These are phyloP conservation scores for Trichocladium uniseriatum DNA, from an alignment of 495 filamentous ascomycete species.

Conservation along the genomic window DNA sequence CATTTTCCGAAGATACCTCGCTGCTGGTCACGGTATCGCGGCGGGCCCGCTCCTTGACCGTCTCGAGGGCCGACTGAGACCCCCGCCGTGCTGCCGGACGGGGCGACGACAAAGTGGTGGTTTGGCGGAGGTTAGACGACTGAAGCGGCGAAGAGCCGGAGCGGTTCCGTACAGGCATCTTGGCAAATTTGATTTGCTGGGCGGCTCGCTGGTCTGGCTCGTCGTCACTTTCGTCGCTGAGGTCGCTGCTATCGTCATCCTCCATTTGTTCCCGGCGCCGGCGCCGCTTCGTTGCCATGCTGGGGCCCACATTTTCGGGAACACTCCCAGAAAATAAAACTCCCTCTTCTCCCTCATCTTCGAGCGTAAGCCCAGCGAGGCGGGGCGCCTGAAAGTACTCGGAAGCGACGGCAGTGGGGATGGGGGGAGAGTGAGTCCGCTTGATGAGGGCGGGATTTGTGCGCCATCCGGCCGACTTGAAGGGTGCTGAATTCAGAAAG, in stretches of 20 bases:
- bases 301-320: constrained; percentile 64
- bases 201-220: constrained; percentile 58
- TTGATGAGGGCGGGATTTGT: constrained; percentile 68
- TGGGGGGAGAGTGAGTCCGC: constrained; percentile 90
- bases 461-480: constrained; percentile 90
- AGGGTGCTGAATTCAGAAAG: constrained; percentile 87
- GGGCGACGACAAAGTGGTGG: constrained; percentile 28
- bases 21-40: constrained; percentile 86
- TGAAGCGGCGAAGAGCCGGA: constrained; percentile 82
- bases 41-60: constrained; percentile 62
- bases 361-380: constrained; percentile 45
- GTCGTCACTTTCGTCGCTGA: constrained; percentile 94
- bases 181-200: constrained; percentile 88
- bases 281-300: constrained; percentile 45
- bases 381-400: constrained; percentile 82
- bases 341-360: constrained; percentile 73
- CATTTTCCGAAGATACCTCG: constrained; percentile 86
- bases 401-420: constrained; percentile 78
- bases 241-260: constrained; percentile 92
- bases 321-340: constrained; percentile 67
- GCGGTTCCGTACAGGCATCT: constrained; percentile 82
- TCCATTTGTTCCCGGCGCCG: constrained; percentile 69
- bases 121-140: constrained; percentile 43
- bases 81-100: constrained; percentile 46
- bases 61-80: constrained; percentile 66